Conservation (phyloP, 1,139 yeast genomes). For the Nematodospora anomalae region DNA sequence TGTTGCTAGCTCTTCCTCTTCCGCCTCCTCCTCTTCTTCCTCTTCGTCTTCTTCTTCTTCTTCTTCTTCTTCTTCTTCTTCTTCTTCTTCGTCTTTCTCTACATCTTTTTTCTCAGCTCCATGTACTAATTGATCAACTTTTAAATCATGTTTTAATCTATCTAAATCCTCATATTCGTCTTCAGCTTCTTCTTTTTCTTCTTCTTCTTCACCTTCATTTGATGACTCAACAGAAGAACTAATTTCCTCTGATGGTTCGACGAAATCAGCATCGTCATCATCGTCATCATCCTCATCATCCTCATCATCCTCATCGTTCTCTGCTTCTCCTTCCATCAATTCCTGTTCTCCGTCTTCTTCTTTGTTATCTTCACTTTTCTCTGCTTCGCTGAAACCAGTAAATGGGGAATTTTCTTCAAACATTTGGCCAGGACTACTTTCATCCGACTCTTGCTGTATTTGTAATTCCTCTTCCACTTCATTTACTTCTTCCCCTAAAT, state of each 20-base stretch:
- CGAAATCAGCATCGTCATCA: constrained; percentile 24
- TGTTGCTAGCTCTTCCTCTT: constrained; percentile 11
- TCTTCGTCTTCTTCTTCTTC: constrained; percentile 17
- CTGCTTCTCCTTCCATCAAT: constrained; percentile 11
- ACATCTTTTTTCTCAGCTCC: constrained; percentile 19
- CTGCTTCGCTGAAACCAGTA: constrained; percentile 22
- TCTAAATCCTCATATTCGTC: constrained; percentile 34
- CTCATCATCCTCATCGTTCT: constrained; percentile 18
- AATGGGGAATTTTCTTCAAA: constrained; percentile 19
- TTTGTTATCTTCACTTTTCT: constrained; percentile 24
- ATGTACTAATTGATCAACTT: constrained; percentile 27
- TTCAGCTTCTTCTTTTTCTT: constrained; percentile 12
- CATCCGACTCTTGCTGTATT: constrained; percentile 11
- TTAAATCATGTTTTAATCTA: constrained; percentile 34
- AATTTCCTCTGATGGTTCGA: constrained; percentile 3
- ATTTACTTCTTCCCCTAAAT: constrained; percentile 14
- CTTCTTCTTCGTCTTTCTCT: constrained; percentile 20
- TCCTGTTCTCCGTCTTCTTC: constrained; percentile 21
- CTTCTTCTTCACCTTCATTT: constrained; percentile 1
- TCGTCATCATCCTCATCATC: constrained; percentile 5
- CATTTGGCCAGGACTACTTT: constrained; percentile 13
- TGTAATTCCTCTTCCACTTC: constrained; percentile 24
- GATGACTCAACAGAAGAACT: constrained; percentile 1
- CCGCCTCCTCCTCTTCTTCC: constrained; percentile 22
- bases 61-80: constrained; percentile 27